Percentiles rank a stretch among this genome's conserved stretches.
phyloP scores from a whole-genome alignment of 306 rosid species.

The Arachis hypogaea region DNA sequence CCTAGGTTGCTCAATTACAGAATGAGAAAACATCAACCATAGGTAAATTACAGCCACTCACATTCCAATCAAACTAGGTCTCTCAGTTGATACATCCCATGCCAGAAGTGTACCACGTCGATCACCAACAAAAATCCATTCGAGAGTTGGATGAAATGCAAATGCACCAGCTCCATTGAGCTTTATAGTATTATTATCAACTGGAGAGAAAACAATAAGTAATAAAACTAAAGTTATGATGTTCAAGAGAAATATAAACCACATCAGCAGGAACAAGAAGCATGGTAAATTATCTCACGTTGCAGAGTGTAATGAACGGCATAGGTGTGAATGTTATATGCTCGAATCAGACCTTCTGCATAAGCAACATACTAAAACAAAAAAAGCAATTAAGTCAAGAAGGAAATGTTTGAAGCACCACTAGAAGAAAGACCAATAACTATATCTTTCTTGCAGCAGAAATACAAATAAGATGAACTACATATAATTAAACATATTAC shows the following conservation, averaged over 20 bases:
- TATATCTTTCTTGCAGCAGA: slow-evolving; percentile 25
- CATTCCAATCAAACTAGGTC: slow-evolving; percentile 98
- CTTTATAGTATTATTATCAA: slow-evolving; percentile 85
- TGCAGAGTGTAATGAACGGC: slow-evolving; percentile 96
- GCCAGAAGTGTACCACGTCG: slow-evolving; percentile 94
- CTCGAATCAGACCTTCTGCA: slow-evolving; percentile 95
- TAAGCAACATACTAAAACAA: slow-evolving; percentile 85
- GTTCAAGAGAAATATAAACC: slow-evolving; percentile 29
- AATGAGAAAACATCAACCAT: slow-evolving; percentile 34
- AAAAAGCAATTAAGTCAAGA: slow-evolving; percentile 37
- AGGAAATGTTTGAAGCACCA: slow-evolving; percentile 29
- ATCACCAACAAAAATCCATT: slow-evolving; percentile 99
- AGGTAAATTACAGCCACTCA: slow-evolving; percentile 76
- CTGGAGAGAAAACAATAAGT: slow-evolving; percentile 53
- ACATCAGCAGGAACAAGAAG: slow-evolving; percentile 42
- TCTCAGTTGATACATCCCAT: slow-evolving; percentile 97
- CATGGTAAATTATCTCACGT: slow-evolving; percentile 58
- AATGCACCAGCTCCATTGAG: slow-evolving; percentile 95
- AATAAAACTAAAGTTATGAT: slow-evolving; percentile 26
- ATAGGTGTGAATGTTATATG: slow-evolving; percentile 90
- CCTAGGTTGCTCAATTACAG: slow-evolving; percentile 17
- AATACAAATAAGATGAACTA: slow-evolving; percentile 29
- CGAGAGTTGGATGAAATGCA: slow-evolving; percentile 97
- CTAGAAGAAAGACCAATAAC: slow-evolving; percentile 21
- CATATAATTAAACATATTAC: slow-evolving; percentile 45